phyloP scores from a whole-genome alignment of 371 early-diverging fungal genomes.

The Circinella umbellata region DNA sequence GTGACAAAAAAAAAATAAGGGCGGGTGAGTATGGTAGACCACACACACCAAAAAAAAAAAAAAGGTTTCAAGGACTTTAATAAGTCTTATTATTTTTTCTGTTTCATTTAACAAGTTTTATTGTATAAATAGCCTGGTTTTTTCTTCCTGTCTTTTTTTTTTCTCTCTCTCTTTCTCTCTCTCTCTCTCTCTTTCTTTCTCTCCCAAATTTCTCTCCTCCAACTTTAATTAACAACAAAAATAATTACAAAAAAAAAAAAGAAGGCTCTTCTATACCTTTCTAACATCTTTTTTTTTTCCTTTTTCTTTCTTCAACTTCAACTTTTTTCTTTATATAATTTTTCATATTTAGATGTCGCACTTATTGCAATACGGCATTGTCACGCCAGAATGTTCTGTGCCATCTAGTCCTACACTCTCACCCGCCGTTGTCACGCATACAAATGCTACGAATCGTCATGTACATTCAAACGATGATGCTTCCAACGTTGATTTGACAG shows the following conservation, averaged over 20 bases:
- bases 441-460: slow-evolving; percentile 44
- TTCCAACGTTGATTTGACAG: slow-evolving; percentile 38
- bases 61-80: background rate
- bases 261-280: background rate
- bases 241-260: too few species aligned
- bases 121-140: background rate
- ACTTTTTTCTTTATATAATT: background rate
- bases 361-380: slow-evolving; percentile 32
- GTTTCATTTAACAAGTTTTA: too few species aligned
- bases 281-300: background rate
- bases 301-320: background rate
- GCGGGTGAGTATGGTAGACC: background rate
- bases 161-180: background rate
- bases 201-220: background rate
- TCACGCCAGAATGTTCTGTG: slow-evolving; percentile 49
- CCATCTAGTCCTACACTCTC: slow-evolving; percentile 51
- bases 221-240: too few species aligned
- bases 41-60: background rate
- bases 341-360: slow-evolving; percentile 1
- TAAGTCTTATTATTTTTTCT: background rate
- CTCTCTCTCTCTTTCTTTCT: background rate
- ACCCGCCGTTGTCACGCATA: slow-evolving; percentile 48
- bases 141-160: background rate
- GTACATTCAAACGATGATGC: slow-evolving; percentile 27
- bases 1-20: background rate